Conservation (phyloP, 169 alveolate species). For the Perkinsus chesapeaki region DNA sequence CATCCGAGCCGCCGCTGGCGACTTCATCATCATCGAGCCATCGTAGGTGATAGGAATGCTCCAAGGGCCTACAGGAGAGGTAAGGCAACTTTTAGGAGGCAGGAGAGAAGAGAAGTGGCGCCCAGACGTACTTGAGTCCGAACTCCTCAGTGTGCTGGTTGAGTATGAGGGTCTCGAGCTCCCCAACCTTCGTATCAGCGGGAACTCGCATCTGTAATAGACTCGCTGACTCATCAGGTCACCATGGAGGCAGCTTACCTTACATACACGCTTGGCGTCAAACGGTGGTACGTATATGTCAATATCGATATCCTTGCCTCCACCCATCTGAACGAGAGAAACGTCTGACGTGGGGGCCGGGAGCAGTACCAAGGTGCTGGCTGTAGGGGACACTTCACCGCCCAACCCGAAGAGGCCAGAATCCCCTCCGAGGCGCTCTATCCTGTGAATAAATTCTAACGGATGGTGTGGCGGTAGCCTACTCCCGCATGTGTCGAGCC, state of each 20-base stretch:
- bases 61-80: background rate
- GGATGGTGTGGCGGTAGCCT: background rate
- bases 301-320: background rate
- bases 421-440: background rate
- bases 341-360: background rate
- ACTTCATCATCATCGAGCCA: background rate
- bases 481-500: background rate
- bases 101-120: too few relatives aligned
- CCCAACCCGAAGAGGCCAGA: background rate
- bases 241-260: background rate
- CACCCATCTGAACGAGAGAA: background rate
- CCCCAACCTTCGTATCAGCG: background rate
- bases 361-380: background rate
- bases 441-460: background rate
- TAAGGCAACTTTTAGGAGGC: too few relatives aligned
- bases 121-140: background rate
- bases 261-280: background rate
- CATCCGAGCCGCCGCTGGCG: background rate
- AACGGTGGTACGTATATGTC: background rate
- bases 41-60: background rate
- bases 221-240: background rate
- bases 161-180: background rate
- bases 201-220: background rate
- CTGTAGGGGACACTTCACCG: background rate
- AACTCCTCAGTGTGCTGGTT: background rate